Evolutionary conservation across 1,284 basidiomycete genomes (phyloP).

Genomic region (Naganishia cerealis): DNA sequence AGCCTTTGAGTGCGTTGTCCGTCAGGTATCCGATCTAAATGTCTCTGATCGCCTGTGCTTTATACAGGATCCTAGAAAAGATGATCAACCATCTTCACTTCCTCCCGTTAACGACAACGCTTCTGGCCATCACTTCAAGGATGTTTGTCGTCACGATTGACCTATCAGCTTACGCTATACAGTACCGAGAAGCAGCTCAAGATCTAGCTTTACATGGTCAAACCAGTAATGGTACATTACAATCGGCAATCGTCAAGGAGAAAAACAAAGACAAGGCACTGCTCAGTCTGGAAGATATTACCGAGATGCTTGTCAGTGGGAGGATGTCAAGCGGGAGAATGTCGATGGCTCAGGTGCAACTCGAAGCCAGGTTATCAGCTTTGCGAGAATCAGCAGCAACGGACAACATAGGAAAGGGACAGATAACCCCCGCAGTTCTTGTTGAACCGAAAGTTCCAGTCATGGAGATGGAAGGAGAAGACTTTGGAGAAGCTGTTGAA

Average conservation of each 20-base stretch:
- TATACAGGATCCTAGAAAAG: constrained; percentile 14
- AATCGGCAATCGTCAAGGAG: background rate
- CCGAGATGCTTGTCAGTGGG: background rate
- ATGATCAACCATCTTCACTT: constrained; percentile 35
- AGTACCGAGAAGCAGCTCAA: constrained; percentile 10
- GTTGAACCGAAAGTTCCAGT: background rate
- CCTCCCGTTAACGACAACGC: constrained; percentile 30
- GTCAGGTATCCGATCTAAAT: background rate
- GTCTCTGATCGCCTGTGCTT: background rate
- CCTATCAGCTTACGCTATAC: constrained; percentile 18
- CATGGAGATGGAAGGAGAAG: constrained; percentile 16
- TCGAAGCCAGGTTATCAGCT: background rate
- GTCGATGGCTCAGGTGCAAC: background rate
- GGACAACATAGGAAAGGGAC: background rate
- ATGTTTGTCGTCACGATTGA: constrained; percentile 28
- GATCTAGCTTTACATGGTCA: background rate
- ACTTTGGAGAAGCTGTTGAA: constrained; percentile 19
- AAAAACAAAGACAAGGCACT: constrained; percentile 14
- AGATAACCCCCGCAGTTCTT: background rate
- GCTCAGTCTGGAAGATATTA: constrained; percentile 1
- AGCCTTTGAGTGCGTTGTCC: constrained; percentile 25
- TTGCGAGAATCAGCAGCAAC: background rate
- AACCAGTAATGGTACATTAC: background rate
- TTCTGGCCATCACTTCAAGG: constrained; percentile 31
- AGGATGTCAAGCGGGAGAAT: constrained; percentile 16